Conservation (phyloP, 163 green algal species). For the Scenedesmus sp. region DNA sequence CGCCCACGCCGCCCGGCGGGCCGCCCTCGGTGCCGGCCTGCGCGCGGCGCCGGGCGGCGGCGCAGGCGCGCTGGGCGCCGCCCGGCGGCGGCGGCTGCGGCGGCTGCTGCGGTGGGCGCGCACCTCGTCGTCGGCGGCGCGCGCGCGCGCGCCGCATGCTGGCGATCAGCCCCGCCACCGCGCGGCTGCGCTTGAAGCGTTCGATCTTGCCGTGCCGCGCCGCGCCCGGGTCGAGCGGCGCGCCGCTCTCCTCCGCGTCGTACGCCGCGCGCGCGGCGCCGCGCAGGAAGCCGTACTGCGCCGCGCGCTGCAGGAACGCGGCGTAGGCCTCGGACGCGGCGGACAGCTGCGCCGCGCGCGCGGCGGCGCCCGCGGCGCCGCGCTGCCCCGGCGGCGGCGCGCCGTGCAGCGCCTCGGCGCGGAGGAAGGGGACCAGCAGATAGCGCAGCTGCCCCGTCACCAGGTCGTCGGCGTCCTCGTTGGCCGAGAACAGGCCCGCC, state of each 20-base stretch:
- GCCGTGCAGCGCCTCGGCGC: conserved; percentile 54
- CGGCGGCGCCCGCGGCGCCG: not conserved
- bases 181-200: conserved; percentile 61
- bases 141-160: conserved; percentile 16
- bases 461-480: conserved; percentile 85
- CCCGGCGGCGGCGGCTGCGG: too few relatives aligned
- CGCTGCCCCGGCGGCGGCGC: conserved; percentile 10
- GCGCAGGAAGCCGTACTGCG: conserved; percentile 68
- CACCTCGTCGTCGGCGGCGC: too few relatives aligned
- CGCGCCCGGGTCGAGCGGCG: conserved; percentile 3
- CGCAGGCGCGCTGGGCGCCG: not conserved
- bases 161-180: conserved; percentile 23
- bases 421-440: conserved; percentile 75
- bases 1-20: conserved; percentile 7
- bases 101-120: too few relatives aligned
- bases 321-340: conserved; percentile 14
- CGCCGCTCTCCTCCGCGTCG: conserved; percentile 1
- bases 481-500: conserved; percentile 78
- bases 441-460: conserved; percentile 76
- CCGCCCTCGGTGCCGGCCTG: conserved; percentile 38
- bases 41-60: not conserved
- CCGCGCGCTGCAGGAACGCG: conserved; percentile 54
- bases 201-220: conserved; percentile 49
- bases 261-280: not conserved
- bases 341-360: conserved; percentile 15